Evolutionary conservation across 768 basidiomycete species (phyloP).

Genomic region (Suillus plorans): DNA sequence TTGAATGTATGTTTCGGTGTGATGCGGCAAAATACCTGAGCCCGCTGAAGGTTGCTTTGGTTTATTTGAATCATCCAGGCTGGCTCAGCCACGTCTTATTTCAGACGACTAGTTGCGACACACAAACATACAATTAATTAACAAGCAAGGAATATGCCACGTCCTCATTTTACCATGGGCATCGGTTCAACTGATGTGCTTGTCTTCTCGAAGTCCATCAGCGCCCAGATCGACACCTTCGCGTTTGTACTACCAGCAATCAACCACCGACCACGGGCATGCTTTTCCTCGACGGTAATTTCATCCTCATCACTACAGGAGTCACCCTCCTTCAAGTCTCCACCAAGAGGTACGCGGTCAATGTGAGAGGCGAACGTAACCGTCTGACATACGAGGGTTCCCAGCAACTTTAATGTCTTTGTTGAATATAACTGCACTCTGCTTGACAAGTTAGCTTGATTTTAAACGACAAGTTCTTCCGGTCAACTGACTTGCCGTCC

Average conservation of each 20-base stretch:
- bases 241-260: constrained; percentile 64
- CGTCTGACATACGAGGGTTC: constrained; percentile 75
- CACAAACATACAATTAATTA: background rate
- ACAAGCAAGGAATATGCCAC: background rate
- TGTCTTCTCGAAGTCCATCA: constrained; percentile 49
- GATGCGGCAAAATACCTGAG: too few relatives aligned
- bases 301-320: constrained; percentile 49
- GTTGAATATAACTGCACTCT: constrained; percentile 86
- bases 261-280: constrained; percentile 58
- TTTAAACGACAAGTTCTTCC: background rate
- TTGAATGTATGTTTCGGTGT: too few relatives aligned
- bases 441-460: background rate
- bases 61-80: too few relatives aligned
- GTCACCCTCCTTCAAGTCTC: constrained; percentile 36
- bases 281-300: constrained; percentile 43
- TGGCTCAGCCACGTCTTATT: background rate
- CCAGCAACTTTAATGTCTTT: constrained; percentile 77
- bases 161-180: background rate
- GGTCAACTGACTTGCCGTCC: constrained; percentile 78
- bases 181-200: background rate
- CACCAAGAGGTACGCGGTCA: constrained; percentile 4
- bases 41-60: too few relatives aligned
- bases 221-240: constrained; percentile 70
- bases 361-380: constrained; percentile 60
- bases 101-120: background rate